phyloP scores from a whole-genome alignment of 2,329 filamentous ascomycete genomes.

The Epichloe amarillans region DNA sequence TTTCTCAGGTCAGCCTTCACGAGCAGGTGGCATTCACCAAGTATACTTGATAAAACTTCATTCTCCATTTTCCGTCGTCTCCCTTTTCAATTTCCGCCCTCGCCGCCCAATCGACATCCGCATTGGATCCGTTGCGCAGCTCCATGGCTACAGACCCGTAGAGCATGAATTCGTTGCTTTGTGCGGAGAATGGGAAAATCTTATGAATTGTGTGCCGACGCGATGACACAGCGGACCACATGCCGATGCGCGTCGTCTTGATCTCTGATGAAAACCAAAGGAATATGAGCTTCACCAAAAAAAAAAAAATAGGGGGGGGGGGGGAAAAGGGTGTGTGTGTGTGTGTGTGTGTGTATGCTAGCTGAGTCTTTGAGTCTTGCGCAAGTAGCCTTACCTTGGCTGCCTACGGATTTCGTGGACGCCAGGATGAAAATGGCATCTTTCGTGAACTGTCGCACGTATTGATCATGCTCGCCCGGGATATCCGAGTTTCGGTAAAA shows the following conservation, averaged over 20 bases:
- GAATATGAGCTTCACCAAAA: too few species aligned
- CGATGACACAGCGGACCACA: conserved; percentile 17
- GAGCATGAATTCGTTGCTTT: conserved; percentile 19
- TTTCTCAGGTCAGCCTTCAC: background rate
- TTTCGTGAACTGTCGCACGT: conserved; percentile 14
- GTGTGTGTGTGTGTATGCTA: too few species aligned
- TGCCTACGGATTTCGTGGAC: conserved; percentile 13
- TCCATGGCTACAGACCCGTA: conserved; percentile 17
- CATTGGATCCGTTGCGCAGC: conserved; percentile 13
- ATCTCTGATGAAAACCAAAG: conserved; percentile 14
- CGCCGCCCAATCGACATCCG: conserved; percentile 38
- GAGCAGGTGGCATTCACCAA: conserved; percentile 24
- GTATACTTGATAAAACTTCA: conserved; percentile 42
- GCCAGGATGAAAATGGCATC: conserved; percentile 20
- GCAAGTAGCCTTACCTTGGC: conserved; percentile 10
- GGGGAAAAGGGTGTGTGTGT: too few species aligned
- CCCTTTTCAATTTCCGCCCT: conserved; percentile 35
- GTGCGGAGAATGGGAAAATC: conserved; percentile 17
- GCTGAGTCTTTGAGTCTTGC: background rate
- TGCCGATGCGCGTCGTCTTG: conserved; percentile 13
- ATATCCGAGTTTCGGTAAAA: conserved; percentile 21
- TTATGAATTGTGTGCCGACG: conserved; percentile 17
- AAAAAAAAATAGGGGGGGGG: too few species aligned
- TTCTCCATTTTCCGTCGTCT: conserved; percentile 35
- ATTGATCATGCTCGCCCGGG: conserved; percentile 15